These are phyloP conservation scores for Mycena floridula DNA, from an alignment of 768 basidiomycete genomes.

Conservation along the genomic window DNA sequence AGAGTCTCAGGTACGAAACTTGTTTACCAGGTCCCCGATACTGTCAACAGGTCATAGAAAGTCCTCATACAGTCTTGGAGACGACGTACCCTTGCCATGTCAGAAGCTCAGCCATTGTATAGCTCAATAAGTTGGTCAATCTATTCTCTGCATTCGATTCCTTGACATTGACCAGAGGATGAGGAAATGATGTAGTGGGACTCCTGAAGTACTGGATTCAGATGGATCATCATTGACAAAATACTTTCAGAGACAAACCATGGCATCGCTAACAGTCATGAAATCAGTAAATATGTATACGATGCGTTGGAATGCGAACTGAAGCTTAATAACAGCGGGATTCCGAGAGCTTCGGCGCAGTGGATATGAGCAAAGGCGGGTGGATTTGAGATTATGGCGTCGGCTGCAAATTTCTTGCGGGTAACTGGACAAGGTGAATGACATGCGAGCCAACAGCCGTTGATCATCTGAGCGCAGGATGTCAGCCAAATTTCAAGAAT, in stretches of 20 bases:
- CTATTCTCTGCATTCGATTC: slow-evolving; percentile 45
- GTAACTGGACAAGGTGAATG: slow-evolving; percentile 38
- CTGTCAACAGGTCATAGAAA: no score
- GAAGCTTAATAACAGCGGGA: slow-evolving; percentile 51
- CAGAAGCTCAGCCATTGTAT: slow-evolving; percentile 51
- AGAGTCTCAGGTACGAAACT: slow-evolving; percentile 47
- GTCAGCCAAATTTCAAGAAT: not conserved
- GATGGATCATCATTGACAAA: not conserved
- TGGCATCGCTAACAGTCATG: slow-evolving; percentile 47
- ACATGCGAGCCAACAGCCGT: slow-evolving; percentile 53
- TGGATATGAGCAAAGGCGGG: slow-evolving; percentile 63
- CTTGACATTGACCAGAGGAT: slow-evolving; percentile 58
- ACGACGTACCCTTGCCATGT: slow-evolving; percentile 50
- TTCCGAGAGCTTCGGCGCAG: slow-evolving; percentile 57
- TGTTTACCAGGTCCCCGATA: slow-evolving; percentile 54
- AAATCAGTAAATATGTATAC: not conserved
- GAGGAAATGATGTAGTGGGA: slow-evolving; percentile 49
- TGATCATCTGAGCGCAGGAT: slow-evolving; percentile 38
- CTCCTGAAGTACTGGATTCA: slow-evolving; percentile 17
- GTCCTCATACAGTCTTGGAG: not conserved
- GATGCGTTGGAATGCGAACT: slow-evolving; percentile 25
- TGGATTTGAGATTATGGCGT: slow-evolving; percentile 65
- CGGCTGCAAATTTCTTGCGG: slow-evolving; percentile 45
- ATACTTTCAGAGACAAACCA: slow-evolving; percentile 24
- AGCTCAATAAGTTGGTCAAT: slow-evolving; percentile 54